These are phyloP conservation scores for Borovskyia barvae DNA, from an alignment of 208 protist genomes.

Conservation along the genomic window DNA sequence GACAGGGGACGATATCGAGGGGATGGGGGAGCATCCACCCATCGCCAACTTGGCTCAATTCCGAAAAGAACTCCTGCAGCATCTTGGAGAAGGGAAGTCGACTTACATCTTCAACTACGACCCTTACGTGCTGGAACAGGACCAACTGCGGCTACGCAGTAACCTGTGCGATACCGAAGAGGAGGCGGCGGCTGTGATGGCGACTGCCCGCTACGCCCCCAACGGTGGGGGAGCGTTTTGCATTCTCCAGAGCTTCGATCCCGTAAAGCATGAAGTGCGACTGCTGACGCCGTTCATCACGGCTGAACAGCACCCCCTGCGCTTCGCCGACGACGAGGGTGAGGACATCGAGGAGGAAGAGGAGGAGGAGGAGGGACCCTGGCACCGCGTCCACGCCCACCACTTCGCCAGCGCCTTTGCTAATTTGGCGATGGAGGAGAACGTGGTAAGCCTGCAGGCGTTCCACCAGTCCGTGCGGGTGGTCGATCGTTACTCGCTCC, in stretches of 20 bases:
- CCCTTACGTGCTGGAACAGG: constrained; percentile 84
- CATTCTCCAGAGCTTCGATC: constrained; percentile 74
- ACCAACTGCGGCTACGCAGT: constrained; percentile 66
- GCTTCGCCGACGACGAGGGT: constrained; percentile 5
- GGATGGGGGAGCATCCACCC: constrained; percentile 74
- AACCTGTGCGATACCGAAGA: constrained; percentile 81
- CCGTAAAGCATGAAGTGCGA: constrained; percentile 59
- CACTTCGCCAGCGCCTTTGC: constrained; percentile 35
- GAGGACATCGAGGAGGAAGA: background rate
- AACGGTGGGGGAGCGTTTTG: constrained; percentile 67
- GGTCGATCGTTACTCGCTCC: constrained; percentile 66
- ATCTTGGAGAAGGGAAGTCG: constrained; percentile 49
- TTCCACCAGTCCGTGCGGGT: constrained; percentile 72
- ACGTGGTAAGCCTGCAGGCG: constrained; percentile 70
- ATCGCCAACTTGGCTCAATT: constrained; percentile 74
- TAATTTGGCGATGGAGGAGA: constrained; percentile 65
- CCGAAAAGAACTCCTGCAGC: constrained; percentile 72
- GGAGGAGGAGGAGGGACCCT: constrained; percentile 7
- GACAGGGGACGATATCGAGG: constrained; percentile 27
- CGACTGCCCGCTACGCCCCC: constrained; percentile 33
- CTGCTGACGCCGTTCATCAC: constrained; percentile 64
- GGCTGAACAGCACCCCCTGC: constrained; percentile 32
- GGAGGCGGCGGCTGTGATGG: constrained; percentile 37
- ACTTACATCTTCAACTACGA: constrained; percentile 89
- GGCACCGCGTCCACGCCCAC: background rate